These are phyloP conservation scores for Argentina anserina DNA, from an alignment of 306 rosid genomes.

Conservation along the genomic window DNA sequence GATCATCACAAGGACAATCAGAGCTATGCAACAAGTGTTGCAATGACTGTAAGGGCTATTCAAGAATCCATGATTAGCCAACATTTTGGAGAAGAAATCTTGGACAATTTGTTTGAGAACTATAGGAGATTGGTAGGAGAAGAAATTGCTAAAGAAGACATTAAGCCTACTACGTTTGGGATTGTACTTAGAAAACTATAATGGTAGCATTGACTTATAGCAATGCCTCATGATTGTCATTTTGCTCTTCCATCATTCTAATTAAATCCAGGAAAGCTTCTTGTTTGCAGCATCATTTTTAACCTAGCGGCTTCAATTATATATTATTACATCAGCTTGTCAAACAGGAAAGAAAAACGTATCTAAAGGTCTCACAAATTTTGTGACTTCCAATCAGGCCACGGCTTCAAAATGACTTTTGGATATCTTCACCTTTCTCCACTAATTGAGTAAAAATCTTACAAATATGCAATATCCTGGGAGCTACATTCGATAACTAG, in stretches of 20 bases:
- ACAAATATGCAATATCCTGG: too few relatives aligned
- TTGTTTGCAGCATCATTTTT: not conserved
- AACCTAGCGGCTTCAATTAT: not conserved
- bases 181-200: constrained; percentile 55
- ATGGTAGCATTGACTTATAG: not conserved
- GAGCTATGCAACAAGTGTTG: constrained; percentile 55
- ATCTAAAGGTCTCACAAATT: not conserved
- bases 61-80: constrained; percentile 75
- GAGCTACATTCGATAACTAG: too few relatives aligned
- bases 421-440: too few relatives aligned
- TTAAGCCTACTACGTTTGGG: constrained; percentile 56
- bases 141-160: constrained; percentile 53
- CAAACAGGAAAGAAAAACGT: not conserved
- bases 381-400: too few relatives aligned
- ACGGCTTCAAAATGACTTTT: too few relatives aligned
- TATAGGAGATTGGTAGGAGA: constrained; percentile 54
- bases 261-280: not conserved
- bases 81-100: constrained; percentile 72
- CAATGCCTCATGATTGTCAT: not conserved
- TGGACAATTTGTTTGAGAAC: constrained; percentile 58
- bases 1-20: constrained; percentile 19
- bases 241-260: not conserved
- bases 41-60: constrained; percentile 77
- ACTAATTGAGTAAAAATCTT: too few relatives aligned
- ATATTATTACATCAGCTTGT: not conserved